Conservation (phyloP, 1,284 basidiomycete species). For the Ganoderma lucidum region DNA sequence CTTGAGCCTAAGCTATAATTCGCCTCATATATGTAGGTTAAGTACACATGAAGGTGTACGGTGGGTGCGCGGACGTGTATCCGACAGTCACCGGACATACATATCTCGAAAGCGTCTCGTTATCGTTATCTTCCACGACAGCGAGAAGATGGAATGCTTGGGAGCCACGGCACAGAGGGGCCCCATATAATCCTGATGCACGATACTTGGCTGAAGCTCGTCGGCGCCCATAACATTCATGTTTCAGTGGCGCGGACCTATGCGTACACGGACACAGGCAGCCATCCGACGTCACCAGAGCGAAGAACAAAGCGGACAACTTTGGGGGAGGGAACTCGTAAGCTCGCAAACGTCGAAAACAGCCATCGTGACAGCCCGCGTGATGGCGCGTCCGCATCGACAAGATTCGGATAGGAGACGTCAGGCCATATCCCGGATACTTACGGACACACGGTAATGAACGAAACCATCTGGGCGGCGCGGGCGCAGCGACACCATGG, state of each 20-base stretch:
- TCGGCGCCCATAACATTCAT: background rate
- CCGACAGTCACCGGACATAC: background rate
- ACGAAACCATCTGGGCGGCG: background rate
- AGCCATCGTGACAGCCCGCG: constrained; percentile 3
- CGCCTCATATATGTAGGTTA: background rate
- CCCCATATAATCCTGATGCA: background rate
- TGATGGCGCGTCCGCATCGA: background rate
- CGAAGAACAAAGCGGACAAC: background rate
- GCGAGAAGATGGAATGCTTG: background rate
- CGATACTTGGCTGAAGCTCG: background rate
- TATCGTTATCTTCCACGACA: background rate
- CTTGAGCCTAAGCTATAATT: background rate
- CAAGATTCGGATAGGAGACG: background rate
- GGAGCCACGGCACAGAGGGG: background rate
- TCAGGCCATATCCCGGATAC: background rate
- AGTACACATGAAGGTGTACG: background rate
- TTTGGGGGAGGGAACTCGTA: background rate
- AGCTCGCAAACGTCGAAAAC: background rate
- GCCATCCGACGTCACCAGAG: constrained; percentile 4
- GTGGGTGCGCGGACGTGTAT: background rate
- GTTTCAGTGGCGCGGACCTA: constrained; percentile 4
- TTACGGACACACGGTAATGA: background rate
- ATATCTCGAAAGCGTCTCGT: background rate
- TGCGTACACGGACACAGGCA: background rate
- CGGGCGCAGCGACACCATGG: background rate